Evolutionary conservation across 2,329 filamentous ascomycete genomes (phyloP).

Genomic region (Alternaria alternata): DNA sequence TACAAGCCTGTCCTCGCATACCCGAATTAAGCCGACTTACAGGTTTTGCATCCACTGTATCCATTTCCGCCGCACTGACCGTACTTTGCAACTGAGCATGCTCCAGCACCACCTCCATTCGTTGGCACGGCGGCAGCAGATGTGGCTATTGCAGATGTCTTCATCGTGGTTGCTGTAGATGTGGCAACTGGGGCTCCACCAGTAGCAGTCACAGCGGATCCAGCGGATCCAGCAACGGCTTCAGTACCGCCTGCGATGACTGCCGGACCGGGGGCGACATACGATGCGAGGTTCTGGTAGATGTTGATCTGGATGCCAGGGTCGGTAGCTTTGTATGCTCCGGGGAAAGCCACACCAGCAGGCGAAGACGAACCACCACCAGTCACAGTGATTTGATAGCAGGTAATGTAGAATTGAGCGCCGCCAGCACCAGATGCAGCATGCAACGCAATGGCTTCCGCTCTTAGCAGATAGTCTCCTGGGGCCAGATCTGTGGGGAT

Average conservation of each 20-base stretch:
- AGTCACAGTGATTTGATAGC: slow-evolving; percentile 68
- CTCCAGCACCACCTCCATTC: slow-evolving; percentile 20
- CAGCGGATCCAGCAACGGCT: slow-evolving; percentile 39
- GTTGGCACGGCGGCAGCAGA: slow-evolving; percentile 24
- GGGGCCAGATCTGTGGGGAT: slow-evolving; percentile 63
- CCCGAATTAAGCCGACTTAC: not conserved
- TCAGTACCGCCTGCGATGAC: slow-evolving; percentile 44
- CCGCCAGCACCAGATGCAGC: slow-evolving; percentile 56
- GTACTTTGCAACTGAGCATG: slow-evolving; percentile 32
- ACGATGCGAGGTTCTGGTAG: slow-evolving; percentile 59
- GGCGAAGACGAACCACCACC: slow-evolving; percentile 60
- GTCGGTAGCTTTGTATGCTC: slow-evolving; percentile 66
- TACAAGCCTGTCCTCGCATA: not conserved
- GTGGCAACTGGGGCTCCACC: slow-evolving; percentile 24
- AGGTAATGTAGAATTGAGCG: slow-evolving; percentile 56
- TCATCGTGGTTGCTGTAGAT: slow-evolving; percentile 22
- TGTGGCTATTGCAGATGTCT: slow-evolving; percentile 13
- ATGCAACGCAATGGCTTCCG: slow-evolving; percentile 67
- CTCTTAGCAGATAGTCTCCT: slow-evolving; percentile 60
- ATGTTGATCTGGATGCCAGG: slow-evolving; percentile 69
- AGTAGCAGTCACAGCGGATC: slow-evolving; percentile 29
- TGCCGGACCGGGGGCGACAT: slow-evolving; percentile 62
- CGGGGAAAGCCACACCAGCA: slow-evolving; percentile 59
- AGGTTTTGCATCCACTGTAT: slow-evolving; percentile 13
- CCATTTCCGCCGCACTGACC: slow-evolving; percentile 45